Percentiles rank a stretch among this genome's conserved stretches.
These are phyloP conservation scores for Fraxinus angustifolia DNA, from an alignment of 305 asterid genomes.

Conservation along the genomic window DNA sequence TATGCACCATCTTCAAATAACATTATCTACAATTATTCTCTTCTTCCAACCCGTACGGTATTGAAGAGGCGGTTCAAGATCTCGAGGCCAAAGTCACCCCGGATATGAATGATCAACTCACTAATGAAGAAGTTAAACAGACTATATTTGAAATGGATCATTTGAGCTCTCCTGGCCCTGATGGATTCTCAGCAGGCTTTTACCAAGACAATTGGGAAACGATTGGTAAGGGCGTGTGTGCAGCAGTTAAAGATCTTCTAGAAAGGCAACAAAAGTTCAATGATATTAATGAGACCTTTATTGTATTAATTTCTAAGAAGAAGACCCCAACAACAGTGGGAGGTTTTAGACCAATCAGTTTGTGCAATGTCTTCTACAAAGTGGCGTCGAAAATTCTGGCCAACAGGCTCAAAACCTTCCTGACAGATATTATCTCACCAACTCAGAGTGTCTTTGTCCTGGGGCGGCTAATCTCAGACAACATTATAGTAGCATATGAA, in stretches of 20 bases:
- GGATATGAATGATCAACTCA: neutral
- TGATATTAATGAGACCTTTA: neutral
- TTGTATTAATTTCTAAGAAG: neutral
- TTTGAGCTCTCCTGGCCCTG: neutral
- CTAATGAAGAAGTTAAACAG: neutral
- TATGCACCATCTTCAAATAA: too few relatives aligned
- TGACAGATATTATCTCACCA: too few relatives aligned
- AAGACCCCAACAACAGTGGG: neutral
- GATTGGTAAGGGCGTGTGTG: neutral
- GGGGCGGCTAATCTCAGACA: neutral
- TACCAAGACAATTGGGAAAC: neutral
- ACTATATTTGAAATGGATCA: neutral
- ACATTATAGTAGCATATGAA: neutral
- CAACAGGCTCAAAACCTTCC: neutral
- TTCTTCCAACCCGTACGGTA: neutral
- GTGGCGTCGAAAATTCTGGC: neutral
- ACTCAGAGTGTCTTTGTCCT: neutral
- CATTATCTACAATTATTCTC: neutral
- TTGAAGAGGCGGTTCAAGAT: neutral
- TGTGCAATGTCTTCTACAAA: neutral
- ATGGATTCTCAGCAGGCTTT: neutral
- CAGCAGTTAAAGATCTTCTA: neutral
- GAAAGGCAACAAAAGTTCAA: neutral
- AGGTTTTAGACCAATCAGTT: neutral
- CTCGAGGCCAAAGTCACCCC: neutral